Evolutionary conservation across 2,329 filamentous ascomycete species (phyloP).

Genomic region (Colletotrichum sp.): DNA sequence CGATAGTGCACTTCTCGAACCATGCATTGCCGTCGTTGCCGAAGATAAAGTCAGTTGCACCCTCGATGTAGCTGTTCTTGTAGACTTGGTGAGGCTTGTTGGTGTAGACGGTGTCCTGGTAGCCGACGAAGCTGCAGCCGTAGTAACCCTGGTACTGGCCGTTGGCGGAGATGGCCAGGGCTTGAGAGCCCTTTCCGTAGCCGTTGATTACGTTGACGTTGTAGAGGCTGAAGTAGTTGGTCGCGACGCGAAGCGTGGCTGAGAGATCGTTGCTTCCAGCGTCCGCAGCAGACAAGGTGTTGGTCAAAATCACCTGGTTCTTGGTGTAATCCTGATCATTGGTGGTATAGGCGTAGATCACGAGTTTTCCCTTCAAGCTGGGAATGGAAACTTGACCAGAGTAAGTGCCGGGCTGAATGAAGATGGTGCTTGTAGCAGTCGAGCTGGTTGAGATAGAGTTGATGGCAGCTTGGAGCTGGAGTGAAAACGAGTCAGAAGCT

Average conservation of each 20-base stretch:
- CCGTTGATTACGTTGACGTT: slow-evolving; percentile 61
- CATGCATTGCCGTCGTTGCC: slow-evolving; percentile 46
- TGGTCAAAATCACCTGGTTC: slow-evolving; percentile 62
- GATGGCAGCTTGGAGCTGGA: slow-evolving; percentile 59
- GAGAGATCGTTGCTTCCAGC: slow-evolving; percentile 59
- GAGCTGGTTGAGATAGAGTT: slow-evolving; percentile 58
- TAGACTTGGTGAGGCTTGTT: slow-evolving; percentile 53
- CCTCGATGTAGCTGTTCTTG: slow-evolving; percentile 45
- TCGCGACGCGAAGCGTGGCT: slow-evolving; percentile 50
- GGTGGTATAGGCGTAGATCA: slow-evolving; percentile 64
- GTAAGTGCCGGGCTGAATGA: slow-evolving; percentile 72
- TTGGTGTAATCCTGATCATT: slow-evolving; percentile 54
- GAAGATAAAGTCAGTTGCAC: slow-evolving; percentile 57
- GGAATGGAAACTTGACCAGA: slow-evolving; percentile 63
- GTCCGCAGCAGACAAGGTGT: slow-evolving; percentile 42
- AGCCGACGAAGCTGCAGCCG: slow-evolving; percentile 49
- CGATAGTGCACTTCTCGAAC: slow-evolving; percentile 47
- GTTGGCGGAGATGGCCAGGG: slow-evolving; percentile 51
- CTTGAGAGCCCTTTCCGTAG: slow-evolving; percentile 52
- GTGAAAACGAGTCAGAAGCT: background rate
- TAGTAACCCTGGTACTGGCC: slow-evolving; percentile 53
- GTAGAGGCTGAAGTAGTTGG: slow-evolving; percentile 62
- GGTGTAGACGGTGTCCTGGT: slow-evolving; percentile 56
- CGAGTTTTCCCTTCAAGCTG: slow-evolving; percentile 51
- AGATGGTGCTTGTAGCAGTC: slow-evolving; percentile 60